Conservation (phyloP, 2,329 filamentous ascomycete genomes). For the Trichophyton verrucosum region DNA sequence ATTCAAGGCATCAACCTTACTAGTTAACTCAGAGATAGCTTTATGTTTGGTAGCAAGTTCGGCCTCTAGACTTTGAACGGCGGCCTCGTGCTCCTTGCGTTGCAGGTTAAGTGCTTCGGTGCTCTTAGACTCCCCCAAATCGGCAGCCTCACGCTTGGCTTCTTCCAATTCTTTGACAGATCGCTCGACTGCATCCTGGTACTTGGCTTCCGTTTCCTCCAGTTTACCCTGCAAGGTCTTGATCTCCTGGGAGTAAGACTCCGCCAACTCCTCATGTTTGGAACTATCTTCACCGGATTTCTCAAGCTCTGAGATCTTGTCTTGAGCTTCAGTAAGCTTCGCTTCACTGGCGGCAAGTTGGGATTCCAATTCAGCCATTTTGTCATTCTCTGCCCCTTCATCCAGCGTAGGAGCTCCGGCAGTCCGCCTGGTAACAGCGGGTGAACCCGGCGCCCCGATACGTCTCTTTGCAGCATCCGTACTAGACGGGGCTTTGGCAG, state of each 20-base stretch:
- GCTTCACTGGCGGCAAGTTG: constrained; percentile 14
- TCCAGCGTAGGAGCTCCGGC: constrained; percentile 10
- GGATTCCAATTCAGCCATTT: constrained; percentile 11
- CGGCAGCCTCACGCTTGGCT: constrained; percentile 25
- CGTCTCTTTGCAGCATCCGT: constrained; percentile 8
- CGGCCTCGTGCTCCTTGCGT: constrained; percentile 25
- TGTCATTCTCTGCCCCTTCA: constrained; percentile 11
- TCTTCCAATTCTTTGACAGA: constrained; percentile 29
- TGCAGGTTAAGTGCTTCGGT: constrained; percentile 27
- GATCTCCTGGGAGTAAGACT: constrained; percentile 12
- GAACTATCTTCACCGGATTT: constrained; percentile 8
- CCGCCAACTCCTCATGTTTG: constrained; percentile 11
- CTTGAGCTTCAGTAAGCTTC: constrained; percentile 12
- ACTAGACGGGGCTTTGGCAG: constrained; percentile 7
- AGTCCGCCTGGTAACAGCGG: constrained; percentile 12
- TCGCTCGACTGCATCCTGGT: constrained; percentile 27
- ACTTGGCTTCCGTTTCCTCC: constrained; percentile 25
- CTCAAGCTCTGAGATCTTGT: constrained; percentile 9
- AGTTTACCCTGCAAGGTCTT: constrained; percentile 24
- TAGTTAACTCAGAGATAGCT: constrained; percentile 8
- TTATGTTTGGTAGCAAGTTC: constrained; percentile 12
- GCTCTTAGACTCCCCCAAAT: constrained; percentile 26
- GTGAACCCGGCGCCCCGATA: constrained; percentile 2
- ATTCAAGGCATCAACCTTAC: constrained; percentile 17
- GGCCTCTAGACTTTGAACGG: constrained; percentile 15